Conservation (phyloP, 441 rosid genomes). For the Iberis amara region DNA sequence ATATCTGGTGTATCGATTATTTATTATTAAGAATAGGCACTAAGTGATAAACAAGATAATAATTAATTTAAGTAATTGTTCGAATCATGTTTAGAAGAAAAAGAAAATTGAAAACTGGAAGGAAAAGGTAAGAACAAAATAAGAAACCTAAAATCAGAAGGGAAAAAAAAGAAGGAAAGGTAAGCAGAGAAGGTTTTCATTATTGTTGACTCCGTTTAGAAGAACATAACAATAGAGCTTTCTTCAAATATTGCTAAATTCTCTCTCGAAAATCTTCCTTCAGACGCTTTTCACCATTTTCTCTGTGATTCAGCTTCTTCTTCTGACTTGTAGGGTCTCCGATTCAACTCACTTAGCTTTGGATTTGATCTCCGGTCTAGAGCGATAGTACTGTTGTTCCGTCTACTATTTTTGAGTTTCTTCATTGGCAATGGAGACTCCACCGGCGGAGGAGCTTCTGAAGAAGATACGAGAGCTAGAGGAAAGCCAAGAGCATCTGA, state of each 20-base stretch:
- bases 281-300: slow-evolving; percentile 17
- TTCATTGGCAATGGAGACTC: slow-evolving; percentile 45
- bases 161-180: slow-evolving; percentile 20
- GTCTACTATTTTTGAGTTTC: not conserved
- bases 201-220: slow-evolving; percentile 31
- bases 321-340: no score
- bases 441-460: slow-evolving; percentile 71
- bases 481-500: slow-evolving; percentile 72
- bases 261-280: no score
- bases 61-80: no score
- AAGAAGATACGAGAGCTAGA: slow-evolving; percentile 82
- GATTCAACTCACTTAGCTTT: slow-evolving; percentile 23
- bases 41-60: no score
- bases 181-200: slow-evolving; percentile 25
- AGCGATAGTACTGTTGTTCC: no score
- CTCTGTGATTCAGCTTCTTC: slow-evolving; percentile 11
- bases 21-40: no score
- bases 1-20: no score
- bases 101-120: no score
- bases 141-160: slow-evolving; percentile 16
- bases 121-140: slow-evolving; percentile 6
- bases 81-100: no score
- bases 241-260: not conserved
- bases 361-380: slow-evolving; percentile 25
- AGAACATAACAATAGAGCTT: no score